Evolutionary conservation across 495 filamentous ascomycete species (phyloP).

Genomic region (Penicillium atrosanguineum): DNA sequence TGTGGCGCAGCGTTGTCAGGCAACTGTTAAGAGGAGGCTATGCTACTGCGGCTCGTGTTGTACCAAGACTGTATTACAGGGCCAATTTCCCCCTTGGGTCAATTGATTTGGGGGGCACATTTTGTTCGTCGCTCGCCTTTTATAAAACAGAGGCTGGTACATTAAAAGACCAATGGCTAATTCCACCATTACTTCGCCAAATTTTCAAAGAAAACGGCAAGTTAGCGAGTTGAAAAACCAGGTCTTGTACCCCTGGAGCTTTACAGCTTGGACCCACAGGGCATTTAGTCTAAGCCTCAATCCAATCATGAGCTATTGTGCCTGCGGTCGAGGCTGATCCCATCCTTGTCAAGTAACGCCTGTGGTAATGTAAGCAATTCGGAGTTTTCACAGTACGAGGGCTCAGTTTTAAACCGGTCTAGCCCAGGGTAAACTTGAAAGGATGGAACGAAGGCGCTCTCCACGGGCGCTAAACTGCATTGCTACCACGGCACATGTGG

Average conservation of each 20-base stretch:
- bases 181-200: too few relatives aligned
- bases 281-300: background rate
- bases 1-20: too few relatives aligned
- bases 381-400: background rate
- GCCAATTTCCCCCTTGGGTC: too few relatives aligned
- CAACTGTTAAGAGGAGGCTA: too few relatives aligned
- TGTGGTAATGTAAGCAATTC: background rate
- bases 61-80: background rate
- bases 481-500: background rate
- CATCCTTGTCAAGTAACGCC: background rate
- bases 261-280: background rate
- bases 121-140: too few relatives aligned
- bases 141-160: too few relatives aligned
- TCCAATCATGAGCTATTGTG: background rate
- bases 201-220: too few relatives aligned
- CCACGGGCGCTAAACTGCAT: background rate
- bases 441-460: background rate
- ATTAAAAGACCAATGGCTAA: too few relatives aligned
- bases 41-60: background rate
- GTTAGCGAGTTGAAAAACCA: too few relatives aligned
- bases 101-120: too few relatives aligned
- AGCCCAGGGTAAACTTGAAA: background rate
- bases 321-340: background rate
- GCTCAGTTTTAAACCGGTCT: background rate
- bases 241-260: background rate